Evolutionary conservation across 139 green algal species (phyloP).

Genomic region (Micromonas pusilla): DNA sequence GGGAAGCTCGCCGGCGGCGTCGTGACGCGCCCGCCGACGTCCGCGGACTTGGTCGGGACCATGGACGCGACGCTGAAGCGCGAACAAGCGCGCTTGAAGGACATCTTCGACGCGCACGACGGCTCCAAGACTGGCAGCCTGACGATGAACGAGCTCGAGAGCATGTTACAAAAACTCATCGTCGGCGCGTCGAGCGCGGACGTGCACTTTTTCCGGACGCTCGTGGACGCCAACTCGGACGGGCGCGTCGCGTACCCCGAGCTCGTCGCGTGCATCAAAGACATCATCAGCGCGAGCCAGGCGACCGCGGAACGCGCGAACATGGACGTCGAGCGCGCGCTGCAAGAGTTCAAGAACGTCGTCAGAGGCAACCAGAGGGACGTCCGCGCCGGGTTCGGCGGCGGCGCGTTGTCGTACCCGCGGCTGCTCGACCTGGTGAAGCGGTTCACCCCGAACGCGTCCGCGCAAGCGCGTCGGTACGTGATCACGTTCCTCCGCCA

Average conservation of each 20-base stretch:
- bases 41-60: slow-evolving; percentile 38
- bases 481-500: background rate
- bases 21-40: background rate
- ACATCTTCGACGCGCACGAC: slow-evolving; percentile 39
- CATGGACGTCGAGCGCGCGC: background rate
- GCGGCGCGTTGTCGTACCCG: background rate
- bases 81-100: slow-evolving; percentile 26
- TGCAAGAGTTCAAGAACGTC: background rate
- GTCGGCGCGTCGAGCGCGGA: slow-evolving; percentile 31
- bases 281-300: background rate
- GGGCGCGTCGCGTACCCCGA: slow-evolving; percentile 36
- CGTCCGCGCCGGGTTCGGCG: slow-evolving; percentile 3
- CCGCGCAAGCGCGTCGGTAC: background rate
- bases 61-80: slow-evolving; percentile 39
- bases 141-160: slow-evolving; percentile 27
- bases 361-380: background rate
- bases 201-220: slow-evolving; percentile 35
- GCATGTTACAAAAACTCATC: slow-evolving; percentile 37
- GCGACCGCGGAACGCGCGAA: background rate
- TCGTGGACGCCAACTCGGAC: slow-evolving; percentile 42
- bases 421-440: background rate
- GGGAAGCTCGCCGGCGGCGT: background rate
- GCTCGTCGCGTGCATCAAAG: slow-evolving; percentile 34
- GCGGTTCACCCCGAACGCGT: background rate
- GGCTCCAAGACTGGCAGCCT: slow-evolving; percentile 30